Percentiles rank a stretch among this genome's conserved stretches.
These are phyloP conservation scores for Micromonas pusilla DNA, from an alignment of 139 green algal species.

Conservation along the genomic window DNA sequence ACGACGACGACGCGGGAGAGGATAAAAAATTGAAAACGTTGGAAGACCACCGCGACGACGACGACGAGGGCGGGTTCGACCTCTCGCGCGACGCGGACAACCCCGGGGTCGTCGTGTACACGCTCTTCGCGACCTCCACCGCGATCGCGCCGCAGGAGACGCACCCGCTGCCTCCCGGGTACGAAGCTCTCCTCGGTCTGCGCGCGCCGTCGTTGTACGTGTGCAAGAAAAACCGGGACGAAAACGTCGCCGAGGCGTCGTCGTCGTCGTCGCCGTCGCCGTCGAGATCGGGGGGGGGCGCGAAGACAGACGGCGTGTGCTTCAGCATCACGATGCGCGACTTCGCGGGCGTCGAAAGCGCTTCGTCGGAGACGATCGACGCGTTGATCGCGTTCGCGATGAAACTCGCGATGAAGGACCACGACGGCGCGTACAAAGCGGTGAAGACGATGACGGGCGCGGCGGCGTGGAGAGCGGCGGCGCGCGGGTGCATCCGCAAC, in stretches of 20 bases:
- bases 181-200: constrained; percentile 27
- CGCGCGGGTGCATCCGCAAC: constrained; percentile 63
- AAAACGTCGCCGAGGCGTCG: too few relatives aligned
- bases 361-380: constrained; percentile 38
- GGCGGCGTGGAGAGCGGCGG: constrained; percentile 62
- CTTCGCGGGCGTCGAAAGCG: constrained; percentile 34
- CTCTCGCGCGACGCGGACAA: not conserved
- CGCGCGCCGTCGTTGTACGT: constrained; percentile 21
- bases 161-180: constrained; percentile 21
- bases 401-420: constrained; percentile 49
- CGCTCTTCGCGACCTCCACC: constrained; percentile 48
- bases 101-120: not conserved
- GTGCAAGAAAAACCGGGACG: constrained; percentile 3
- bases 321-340: constrained; percentile 29
- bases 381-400: constrained; percentile 65
- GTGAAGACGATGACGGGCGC: constrained; percentile 55
- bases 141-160: constrained; percentile 54
- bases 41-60: not conserved
- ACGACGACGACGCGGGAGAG: not conserved
- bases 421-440: constrained; percentile 60
- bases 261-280: not conserved
- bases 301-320: not conserved
- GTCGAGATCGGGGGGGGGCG: not conserved
- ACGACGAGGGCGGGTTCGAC: too few relatives aligned
- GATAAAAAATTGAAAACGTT: not conserved